Evolutionary conservation across 129 eudicot species (phyloP), one percentile per base, ranked within the genome.

Genomic region (Artemisia argyi): DNA sequence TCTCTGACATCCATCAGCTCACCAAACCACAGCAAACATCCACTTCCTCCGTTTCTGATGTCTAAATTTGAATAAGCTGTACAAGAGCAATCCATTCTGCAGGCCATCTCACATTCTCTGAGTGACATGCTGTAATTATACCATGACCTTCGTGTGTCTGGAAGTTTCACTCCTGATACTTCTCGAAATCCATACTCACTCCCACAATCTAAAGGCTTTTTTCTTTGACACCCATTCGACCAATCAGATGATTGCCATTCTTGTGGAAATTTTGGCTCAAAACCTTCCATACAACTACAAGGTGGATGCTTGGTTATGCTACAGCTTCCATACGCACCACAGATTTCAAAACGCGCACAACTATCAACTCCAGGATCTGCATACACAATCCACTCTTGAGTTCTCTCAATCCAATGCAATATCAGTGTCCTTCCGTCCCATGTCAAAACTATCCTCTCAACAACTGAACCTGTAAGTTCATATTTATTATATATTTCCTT

Each of bases 171-270:
- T 7, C 76, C 79, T 1, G 72, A 10, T 69, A 63, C 18, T 16
- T 11, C 17, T 4, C 11, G 17, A 70, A 83, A 83, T 14, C 73
- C 74, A 7, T 83, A 79, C 53, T 57, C 70, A 18, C 49, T 51
- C 32, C 49, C 70, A 57, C 75, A 83, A 2, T 56, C 60, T 71
- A 86, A 65, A 0, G 78, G 49, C 4, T 17, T 61, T 47, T 68
- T 74, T n/a, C 87, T 46, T 0, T n/a, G 68, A 77, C 96, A 89
- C 11, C 96, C 96, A 16, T 64, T 61, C 8, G 75, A 64, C 91
- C 91, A 89, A 68, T 83, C 88, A 3, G 65, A 69, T 10, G 13
- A 18, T 4, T 20, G 26, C 88, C 88, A 83, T 7, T 66, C 71
- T 11, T 53, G 54, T 26, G 11, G 57, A 22, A 59, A 3, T 22